These are phyloP conservation scores for Zygosaccharomyces bisporus DNA, from an alignment of 805 yeast genomes.

Conservation along the genomic window DNA sequence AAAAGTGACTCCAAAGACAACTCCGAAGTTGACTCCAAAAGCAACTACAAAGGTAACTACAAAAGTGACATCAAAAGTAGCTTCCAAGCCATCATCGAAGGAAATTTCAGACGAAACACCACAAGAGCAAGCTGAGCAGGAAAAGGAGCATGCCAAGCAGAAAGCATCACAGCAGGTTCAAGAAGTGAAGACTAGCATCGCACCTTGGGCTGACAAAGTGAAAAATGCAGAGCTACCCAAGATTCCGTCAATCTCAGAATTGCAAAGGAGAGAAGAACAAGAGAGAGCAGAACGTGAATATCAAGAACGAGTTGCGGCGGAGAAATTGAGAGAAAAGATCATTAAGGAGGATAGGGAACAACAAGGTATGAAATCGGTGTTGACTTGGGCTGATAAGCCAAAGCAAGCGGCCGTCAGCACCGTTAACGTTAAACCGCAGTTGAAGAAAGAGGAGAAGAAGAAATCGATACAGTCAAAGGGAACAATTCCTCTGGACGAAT, in stretches of 20 bases:
- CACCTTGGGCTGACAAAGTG: constrained; percentile 33
- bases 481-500: constrained; percentile 14
- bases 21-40: not conserved
- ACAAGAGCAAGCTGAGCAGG: not conserved
- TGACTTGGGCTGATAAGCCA: constrained; percentile 33
- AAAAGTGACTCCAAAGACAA: not conserved
- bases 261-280: constrained; percentile 21
- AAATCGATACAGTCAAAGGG: constrained; percentile 1
- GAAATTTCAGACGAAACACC: not conserved
- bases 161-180: constrained; percentile 6
- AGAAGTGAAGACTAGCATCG: constrained; percentile 17
- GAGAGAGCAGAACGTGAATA: constrained; percentile 20
- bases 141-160: not conserved
- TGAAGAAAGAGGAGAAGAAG: constrained; percentile 10
- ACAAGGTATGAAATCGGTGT: constrained; percentile 21
- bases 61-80: no score
- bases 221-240: constrained; percentile 18
- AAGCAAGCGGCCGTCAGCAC: constrained; percentile 12
- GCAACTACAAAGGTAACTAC: not conserved
- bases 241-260: constrained; percentile 23
- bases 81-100: not conserved
- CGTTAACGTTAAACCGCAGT: constrained; percentile 22
- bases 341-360: constrained; percentile 23
- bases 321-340: constrained; percentile 22
- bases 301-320: constrained; percentile 20